A percentile compares a stretch with the other conserved stretches of the same genome.
Evolutionary conservation across 1,284 basidiomycete genomes (phyloP).

Genomic region (Rhodotorula mucilaginosa): DNA sequence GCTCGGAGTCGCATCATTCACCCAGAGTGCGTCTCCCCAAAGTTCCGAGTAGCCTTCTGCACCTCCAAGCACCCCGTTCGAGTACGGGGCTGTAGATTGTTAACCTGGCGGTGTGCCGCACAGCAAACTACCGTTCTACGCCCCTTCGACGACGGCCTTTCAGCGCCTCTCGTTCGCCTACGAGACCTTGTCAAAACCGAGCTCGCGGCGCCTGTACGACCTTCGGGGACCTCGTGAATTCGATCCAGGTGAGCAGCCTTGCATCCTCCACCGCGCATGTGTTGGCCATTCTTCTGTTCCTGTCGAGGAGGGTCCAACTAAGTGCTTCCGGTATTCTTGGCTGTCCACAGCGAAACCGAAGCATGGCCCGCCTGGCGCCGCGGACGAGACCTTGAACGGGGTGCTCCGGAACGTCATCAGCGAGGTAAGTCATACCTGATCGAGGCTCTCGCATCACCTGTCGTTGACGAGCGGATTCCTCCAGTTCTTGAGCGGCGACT

Average conservation of each 20-base stretch:
- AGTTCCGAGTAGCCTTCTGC: background rate
- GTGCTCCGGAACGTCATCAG: slow-evolving; percentile 71
- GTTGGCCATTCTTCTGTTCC: background rate
- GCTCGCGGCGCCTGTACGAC: slow-evolving; percentile 68
- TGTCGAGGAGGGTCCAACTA: too few relatives aligned
- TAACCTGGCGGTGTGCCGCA: too few relatives aligned
- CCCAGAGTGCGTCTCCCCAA: slow-evolving; percentile 64
- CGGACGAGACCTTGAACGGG: slow-evolving; percentile 69
- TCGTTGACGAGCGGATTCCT: background rate
- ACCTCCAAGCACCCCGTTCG: too few relatives aligned
- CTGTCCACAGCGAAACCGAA: slow-evolving; percentile 50
- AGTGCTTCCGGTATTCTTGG: too few relatives aligned
- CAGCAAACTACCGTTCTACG: slow-evolving; percentile 76
- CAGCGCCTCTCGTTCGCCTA: slow-evolving; percentile 81
- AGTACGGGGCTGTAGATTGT: too few relatives aligned
- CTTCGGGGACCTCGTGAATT: slow-evolving; percentile 47
- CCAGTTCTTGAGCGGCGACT: slow-evolving; percentile 60
- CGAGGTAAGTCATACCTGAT: slow-evolving; percentile 59
- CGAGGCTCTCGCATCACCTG: too few relatives aligned
- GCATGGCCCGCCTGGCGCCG: slow-evolving; percentile 52
- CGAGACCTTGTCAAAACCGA: slow-evolving; percentile 70
- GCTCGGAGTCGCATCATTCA: slow-evolving; percentile 71
- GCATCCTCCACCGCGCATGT: background rate
- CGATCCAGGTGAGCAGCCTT: slow-evolving; percentile 32
- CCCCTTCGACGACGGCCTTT: slow-evolving; percentile 71